Evolutionary conservation across 345 rosid genomes (phyloP), one percentile per base, ranked within the genome.

Genomic region (Psidium guajava): DNA sequence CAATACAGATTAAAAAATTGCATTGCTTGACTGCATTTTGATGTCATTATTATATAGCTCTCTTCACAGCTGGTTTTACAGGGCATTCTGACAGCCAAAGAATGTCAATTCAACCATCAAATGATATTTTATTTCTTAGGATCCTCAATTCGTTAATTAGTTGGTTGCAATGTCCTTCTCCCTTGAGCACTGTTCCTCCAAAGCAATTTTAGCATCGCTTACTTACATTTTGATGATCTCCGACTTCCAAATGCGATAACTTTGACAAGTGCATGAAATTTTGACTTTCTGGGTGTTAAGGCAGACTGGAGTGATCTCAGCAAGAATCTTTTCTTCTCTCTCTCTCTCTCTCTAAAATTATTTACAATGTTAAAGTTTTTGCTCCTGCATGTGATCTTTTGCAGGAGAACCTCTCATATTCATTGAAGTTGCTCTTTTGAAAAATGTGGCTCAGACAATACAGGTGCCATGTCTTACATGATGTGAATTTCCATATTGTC

Each of bases 351-450:
- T 28, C 42, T 27, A 18, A 61, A 28, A 61, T 61, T 61, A 20
- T 61, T 10, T 61, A 61, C 36, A 28, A 28, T 28, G 15, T 28
- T 27, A 20, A 61, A 61, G 74, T 61, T 40, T 28, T 32, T 0
- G 44, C 47, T 32, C 40, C 44, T 69, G 77, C 77, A 69, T 55
- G 14, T 61, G 32, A 32, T 52, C 42, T 83, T 87, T 89, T 87
- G 83, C 88, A 96, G 99, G 98, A 75, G 99, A 97, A 27, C 99
- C 99, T 32, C 99, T 97, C 88, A 96, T 97, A 86, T 97, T 96
- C 90, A 96, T 96, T 57, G 99, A 97, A 92, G 99, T 97, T 91
- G 99, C 97, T 53, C 96, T 97, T 82, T 87, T 94, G 89, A 95
- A 92, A 91, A 89, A 90, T 54, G 92, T 92, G 90, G 98, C 96